Evolutionary conservation across 306 rosid species (phyloP), one percentile per base, ranked within the genome.

Genomic region (Hippophae rhamnoides): DNA sequence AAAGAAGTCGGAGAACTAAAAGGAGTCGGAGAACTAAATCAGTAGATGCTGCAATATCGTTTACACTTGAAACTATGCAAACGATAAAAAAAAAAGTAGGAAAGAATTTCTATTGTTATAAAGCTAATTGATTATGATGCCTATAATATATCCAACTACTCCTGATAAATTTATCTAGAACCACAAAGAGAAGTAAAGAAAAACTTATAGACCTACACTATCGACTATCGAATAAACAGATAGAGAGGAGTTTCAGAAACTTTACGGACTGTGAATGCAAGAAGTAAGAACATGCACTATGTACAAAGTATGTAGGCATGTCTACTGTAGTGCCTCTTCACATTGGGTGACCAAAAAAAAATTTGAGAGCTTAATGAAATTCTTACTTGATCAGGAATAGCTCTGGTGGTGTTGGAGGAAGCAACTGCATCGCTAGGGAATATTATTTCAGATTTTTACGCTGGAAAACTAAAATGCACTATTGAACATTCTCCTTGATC

Each of bases 21-120:
- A 31, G 38, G 38, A 31, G 38, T 31, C 1, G 38, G 38, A 31
- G 5, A 31, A 2, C 38, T 31, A n/a, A 13, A 13, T 2, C 7
- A 47, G 13, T 3, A 49, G 8, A 49, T 49, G 23, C 7, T 49
- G 14, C 53, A 11, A 49, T 23, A 12, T 6, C 12, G 53, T 3
- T 38, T 14, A 18, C 31, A 57, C 27, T 47, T 56, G 6, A 11
- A 47, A 57, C 41, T 3, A 51, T 42, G 58, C 31, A 26, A 38
- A 68, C 18, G 23, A 27, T 48, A 23, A 18, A 18, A 18, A 18
- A 41, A 13, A 47, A 14, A 47, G 18, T 5, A 9, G 12, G 11
- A 73, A 78, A 68, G 59, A 81, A 66, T 72, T 75, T 75, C 43
- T 60, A 43, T 63, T 49, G 13, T 65, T 66, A 14, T 63, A 66